These are phyloP conservation scores for Rhodamnia rubescens DNA, from an alignment of 345 rosid genomes.

Conservation along the genomic window DNA sequence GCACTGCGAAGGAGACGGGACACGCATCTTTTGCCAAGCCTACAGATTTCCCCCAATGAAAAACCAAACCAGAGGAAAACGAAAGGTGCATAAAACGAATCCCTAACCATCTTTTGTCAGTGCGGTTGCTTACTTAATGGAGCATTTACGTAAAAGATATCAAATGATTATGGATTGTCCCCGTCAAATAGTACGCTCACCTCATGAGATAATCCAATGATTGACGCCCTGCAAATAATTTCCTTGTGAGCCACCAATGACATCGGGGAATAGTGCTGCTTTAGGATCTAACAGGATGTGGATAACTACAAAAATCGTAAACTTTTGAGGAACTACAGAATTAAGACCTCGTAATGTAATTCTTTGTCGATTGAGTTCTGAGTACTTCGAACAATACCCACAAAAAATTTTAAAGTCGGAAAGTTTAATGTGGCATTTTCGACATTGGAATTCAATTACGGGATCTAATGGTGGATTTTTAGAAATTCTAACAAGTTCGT, in stretches of 20 bases:
- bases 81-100: not conserved
- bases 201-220: not conserved
- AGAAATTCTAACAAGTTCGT: not conserved
- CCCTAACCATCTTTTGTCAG: not conserved
- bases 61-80: not conserved
- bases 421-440: not conserved
- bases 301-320: not conserved
- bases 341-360: not conserved
- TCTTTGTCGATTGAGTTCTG: not conserved
- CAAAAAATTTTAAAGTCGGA: accelerated
- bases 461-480: not conserved
- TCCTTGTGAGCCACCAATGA: not conserved
- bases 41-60: not conserved
- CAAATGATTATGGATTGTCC: not conserved
- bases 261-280: not conserved
- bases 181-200: not conserved
- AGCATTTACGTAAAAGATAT: not conserved
- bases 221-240: not conserved
- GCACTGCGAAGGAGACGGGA: not conserved
- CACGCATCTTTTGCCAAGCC: not conserved
- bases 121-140: not conserved
- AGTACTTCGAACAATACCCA: not conserved
- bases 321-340: not conserved
- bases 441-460: not conserved
- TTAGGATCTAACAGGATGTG: not conserved